Percentiles rank a stretch among this genome's conserved stretches.
These are phyloP conservation scores for Beta corolliflora DNA, from an alignment of 179 eudicot genomes.

Conservation along the genomic window DNA sequence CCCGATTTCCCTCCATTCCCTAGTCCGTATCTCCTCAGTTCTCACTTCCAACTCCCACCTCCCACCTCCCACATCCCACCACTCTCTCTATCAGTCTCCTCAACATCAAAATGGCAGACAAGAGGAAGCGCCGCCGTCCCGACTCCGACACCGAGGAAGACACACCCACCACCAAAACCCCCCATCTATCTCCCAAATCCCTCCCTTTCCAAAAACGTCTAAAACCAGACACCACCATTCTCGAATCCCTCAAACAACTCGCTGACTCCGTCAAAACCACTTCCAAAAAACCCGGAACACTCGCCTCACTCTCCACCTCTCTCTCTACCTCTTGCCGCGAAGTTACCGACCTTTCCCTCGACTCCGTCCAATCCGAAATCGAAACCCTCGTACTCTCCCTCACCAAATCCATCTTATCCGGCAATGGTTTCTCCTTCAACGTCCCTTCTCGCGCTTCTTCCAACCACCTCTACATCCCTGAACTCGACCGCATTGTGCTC, in stretches of 20 bases:
- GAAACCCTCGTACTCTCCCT: slow-evolving; percentile 61
- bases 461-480: slow-evolving; percentile 87
- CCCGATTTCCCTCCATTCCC: too few species aligned
- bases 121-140: slow-evolving; percentile 61
- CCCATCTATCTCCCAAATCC: slow-evolving; percentile 34
- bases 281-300: slow-evolving; percentile 45
- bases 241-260: slow-evolving; percentile 53
- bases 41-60: too few species aligned
- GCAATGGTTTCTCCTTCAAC: slow-evolving; percentile 72
- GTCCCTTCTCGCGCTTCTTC: slow-evolving; percentile 81
- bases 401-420: slow-evolving; percentile 74
- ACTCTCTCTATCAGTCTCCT: neutral
- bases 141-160: slow-evolving; percentile 39
- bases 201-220: slow-evolving; percentile 61
- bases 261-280: slow-evolving; percentile 33
- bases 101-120: slow-evolving; percentile 53
- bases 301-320: slow-evolving; percentile 52
- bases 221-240: slow-evolving; percentile 69
- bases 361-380: slow-evolving; percentile 75
- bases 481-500: slow-evolving; percentile 88
- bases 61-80: too few species aligned
- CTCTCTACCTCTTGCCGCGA: slow-evolving; percentile 81
- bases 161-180: slow-evolving; percentile 8
- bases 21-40: too few species aligned
- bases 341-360: slow-evolving; percentile 75